Conservation (phyloP, 2,329 filamentous ascomycete genomes). For the Fusarium foetens region DNA sequence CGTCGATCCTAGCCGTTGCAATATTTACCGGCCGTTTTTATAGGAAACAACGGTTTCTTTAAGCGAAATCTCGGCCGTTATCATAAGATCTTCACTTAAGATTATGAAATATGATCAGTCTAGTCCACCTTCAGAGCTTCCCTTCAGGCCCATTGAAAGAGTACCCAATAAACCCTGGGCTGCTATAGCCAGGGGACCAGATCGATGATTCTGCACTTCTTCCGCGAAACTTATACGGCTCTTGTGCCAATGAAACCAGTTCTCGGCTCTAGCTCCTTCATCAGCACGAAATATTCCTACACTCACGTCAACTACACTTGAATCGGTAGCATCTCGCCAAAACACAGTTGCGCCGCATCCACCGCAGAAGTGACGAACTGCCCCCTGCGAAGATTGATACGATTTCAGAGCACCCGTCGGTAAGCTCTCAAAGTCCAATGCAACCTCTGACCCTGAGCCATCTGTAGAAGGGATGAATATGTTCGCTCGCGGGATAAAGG, state of each 20-base stretch:
- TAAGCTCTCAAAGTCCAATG: conserved; percentile 52
- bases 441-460: not conserved
- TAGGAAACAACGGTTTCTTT: not conserved
- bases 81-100: not conserved
- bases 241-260: conserved; percentile 71
- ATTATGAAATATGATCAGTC: not conserved
- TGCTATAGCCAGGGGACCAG: not conserved
- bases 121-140: not conserved
- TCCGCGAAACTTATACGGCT: conserved; percentile 68
- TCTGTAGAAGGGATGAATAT: conserved; percentile 56
- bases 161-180: not conserved
- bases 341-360: conserved; percentile 72
- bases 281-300: conserved; percentile 64
- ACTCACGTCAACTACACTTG: conserved; percentile 71
- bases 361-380: conserved; percentile 70
- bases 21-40: not conserved
- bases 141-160: not conserved
- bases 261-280: conserved; percentile 64
- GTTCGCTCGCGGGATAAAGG: conserved; percentile 70
- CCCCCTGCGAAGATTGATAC: conserved; percentile 64
- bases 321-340: conserved; percentile 65
- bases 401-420: conserved; percentile 57
- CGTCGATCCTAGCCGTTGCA: not conserved
- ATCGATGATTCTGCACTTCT: conserved; percentile 47
- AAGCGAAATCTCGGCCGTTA: not conserved